A percentile compares a stretch with the other conserved stretches of the same genome.
These are phyloP conservation scores for Zygosaccharomyces gambellarensis DNA, from an alignment of 805 yeast genomes.

Conservation along the genomic window DNA sequence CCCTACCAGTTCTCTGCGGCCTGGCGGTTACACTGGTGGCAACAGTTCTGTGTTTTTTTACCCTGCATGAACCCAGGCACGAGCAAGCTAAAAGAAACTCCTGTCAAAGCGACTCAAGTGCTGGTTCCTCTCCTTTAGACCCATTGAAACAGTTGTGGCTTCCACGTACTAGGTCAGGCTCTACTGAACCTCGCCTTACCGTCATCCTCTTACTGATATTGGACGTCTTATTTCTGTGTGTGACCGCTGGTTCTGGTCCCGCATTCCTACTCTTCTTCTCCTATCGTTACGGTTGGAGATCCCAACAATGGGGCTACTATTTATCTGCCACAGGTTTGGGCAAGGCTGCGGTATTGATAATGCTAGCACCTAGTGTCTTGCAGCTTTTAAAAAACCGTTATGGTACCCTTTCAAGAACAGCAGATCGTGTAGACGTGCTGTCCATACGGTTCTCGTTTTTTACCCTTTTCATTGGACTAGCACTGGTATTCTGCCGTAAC, in stretches of 20 bases:
- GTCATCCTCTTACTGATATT: slow-evolving; percentile 46
- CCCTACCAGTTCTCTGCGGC: slow-evolving; percentile 33
- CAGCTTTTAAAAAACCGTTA: slow-evolving; percentile 36
- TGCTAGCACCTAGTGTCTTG: slow-evolving; percentile 48
- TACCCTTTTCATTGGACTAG: slow-evolving; percentile 19
- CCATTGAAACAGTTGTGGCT: slow-evolving; percentile 55
- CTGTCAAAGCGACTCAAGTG: slow-evolving; percentile 22
- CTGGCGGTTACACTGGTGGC: slow-evolving; percentile 31
- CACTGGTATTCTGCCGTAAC: not conserved
- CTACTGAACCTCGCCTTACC: slow-evolving; percentile 39
- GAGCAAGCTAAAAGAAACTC: slow-evolving; percentile 38
- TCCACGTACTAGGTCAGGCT: slow-evolving; percentile 30
- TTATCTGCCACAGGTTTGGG: slow-evolving; percentile 49
- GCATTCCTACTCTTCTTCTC: slow-evolving; percentile 50
- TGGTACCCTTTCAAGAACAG: slow-evolving; percentile 35
- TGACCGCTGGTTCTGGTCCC: slow-evolving; percentile 40
- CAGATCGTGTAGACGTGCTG: slow-evolving; percentile 50
- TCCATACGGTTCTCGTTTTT: slow-evolving; percentile 37
- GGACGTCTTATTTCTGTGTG: slow-evolving; percentile 41
- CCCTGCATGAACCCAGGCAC: slow-evolving; percentile 64
- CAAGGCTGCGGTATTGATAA: slow-evolving; percentile 45
- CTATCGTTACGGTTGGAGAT: slow-evolving; percentile 48
- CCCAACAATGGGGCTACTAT: slow-evolving; percentile 51
- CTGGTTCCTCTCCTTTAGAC: slow-evolving; percentile 27
- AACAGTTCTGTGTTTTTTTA: slow-evolving; percentile 34